These are phyloP conservation scores for Beauveria sp. DNA, from an alignment of 2,329 filamentous ascomycete genomes.

Conservation along the genomic window DNA sequence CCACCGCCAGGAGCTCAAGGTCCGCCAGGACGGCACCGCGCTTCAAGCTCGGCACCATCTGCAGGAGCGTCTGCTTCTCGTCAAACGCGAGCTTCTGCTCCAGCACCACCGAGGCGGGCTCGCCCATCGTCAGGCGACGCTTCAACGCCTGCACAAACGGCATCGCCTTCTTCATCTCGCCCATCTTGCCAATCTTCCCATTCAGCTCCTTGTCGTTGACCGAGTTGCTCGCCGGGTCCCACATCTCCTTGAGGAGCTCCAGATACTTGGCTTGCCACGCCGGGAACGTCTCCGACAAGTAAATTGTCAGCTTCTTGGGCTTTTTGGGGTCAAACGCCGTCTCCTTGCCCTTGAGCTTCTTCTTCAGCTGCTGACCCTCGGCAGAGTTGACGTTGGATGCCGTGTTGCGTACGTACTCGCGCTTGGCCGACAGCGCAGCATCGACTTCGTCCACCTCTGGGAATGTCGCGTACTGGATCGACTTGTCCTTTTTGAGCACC, in stretches of 20 bases:
- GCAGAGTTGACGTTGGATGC: constrained; percentile 72
- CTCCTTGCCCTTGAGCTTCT: constrained; percentile 87
- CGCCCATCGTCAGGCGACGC: constrained; percentile 67
- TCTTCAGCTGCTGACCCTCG: constrained; percentile 76
- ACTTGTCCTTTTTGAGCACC: constrained; percentile 67
- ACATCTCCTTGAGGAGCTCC: constrained; percentile 65
- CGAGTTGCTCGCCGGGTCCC: constrained; percentile 51
- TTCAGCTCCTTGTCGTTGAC: constrained; percentile 77
- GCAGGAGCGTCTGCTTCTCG: constrained; percentile 64
- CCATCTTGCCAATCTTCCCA: constrained; percentile 70
- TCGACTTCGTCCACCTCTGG: constrained; percentile 58
- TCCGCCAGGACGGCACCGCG: constrained; percentile 62
- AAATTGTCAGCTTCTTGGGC: constrained; percentile 87
- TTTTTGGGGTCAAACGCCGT: constrained; percentile 81
- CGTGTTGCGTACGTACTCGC: constrained; percentile 71
- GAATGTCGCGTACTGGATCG: constrained; percentile 73
- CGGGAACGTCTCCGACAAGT: constrained; percentile 71
- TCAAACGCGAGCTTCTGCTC: constrained; percentile 82
- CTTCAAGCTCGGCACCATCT: constrained; percentile 75
- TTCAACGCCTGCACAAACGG: constrained; percentile 87
- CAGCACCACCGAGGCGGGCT: constrained; percentile 61
- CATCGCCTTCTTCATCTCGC: constrained; percentile 96
- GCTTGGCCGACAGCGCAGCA: constrained; percentile 61
- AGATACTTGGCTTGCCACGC: constrained; percentile 90
- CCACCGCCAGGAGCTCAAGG: constrained; percentile 65